Conservation (phyloP, 352 stramenopile species). For the Phytophthora hybrid region DNA sequence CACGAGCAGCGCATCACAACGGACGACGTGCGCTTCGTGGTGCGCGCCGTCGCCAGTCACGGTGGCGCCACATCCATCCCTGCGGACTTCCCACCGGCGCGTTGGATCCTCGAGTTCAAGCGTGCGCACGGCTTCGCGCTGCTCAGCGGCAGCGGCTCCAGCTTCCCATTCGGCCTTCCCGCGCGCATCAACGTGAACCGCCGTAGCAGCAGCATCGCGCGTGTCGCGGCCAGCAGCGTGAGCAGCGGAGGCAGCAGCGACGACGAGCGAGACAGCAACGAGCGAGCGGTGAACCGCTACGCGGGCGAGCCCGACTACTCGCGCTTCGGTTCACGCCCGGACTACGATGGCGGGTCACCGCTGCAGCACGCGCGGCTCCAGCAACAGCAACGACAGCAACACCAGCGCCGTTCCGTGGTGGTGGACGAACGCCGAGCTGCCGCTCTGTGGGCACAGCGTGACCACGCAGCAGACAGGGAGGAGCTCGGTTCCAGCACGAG, state of each 20-base stretch:
- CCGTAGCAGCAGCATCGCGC: conserved; percentile 3
- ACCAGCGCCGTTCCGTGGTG: conserved; percentile 30
- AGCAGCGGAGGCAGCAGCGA: conserved; percentile 15
- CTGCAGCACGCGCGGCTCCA: conserved; percentile 19
- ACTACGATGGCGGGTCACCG: conserved; percentile 14
- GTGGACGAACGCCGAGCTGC: conserved; percentile 20
- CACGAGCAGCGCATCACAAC: conserved; percentile 60
- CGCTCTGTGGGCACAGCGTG: conserved; percentile 1
- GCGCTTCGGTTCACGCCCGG: not conserved
- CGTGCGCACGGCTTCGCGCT: conserved; percentile 48
- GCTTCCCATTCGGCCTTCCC: conserved; percentile 19
- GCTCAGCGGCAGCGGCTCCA: not conserved
- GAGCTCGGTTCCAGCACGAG: conserved; percentile 31
- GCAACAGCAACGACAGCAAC: conserved; percentile 27
- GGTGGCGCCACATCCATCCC: conserved; percentile 41
- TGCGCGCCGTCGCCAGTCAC: conserved; percentile 56
- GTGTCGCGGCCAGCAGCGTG: conserved; percentile 5
- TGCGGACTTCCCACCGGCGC: conserved; percentile 53
- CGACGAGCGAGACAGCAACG: conserved; percentile 1
- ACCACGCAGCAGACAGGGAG: not conserved
- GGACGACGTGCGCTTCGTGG: conserved; percentile 67
- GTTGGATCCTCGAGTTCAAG: conserved; percentile 64
- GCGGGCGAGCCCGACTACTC: not conserved
- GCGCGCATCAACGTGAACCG: conserved; percentile 7
- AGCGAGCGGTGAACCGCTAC: not conserved